Percentiles rank a stretch among this genome's conserved stretches.
Conservation (phyloP, 768 basidiomycete species). For the Imleria badia region DNA sequence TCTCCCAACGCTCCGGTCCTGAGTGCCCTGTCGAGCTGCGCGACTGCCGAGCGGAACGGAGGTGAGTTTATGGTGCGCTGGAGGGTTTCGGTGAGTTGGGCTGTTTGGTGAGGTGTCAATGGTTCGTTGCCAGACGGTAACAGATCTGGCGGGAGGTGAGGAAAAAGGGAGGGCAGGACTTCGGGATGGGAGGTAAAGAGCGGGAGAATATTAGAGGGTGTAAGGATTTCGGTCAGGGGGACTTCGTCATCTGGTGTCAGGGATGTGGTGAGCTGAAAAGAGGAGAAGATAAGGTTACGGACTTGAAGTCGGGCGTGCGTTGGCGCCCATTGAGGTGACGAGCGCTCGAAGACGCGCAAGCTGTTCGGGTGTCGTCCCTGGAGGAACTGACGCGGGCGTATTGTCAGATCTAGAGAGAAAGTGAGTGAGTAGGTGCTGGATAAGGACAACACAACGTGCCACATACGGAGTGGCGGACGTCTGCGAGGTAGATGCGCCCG, state of each 20-base stretch:
- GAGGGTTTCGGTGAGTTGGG: conserved; percentile 49
- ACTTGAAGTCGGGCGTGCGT: conserved; percentile 21
- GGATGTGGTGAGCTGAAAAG: conserved; percentile 3
- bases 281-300: neutral
- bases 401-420: conserved; percentile 8
- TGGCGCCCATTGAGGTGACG: conserved; percentile 45
- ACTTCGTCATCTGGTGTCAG: conserved; percentile 42
- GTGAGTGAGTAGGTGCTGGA: neutral
- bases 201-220: conserved; percentile 67
- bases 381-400: conserved; percentile 3
- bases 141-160: conserved; percentile 71
- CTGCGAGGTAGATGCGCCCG: conserved; percentile 31
- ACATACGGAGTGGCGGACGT: conserved; percentile 33
- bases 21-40: conserved; percentile 81
- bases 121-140: conserved; percentile 66
- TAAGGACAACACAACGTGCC: too few relatives aligned
- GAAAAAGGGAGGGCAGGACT: conserved; percentile 68
- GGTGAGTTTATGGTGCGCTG: conserved; percentile 77
- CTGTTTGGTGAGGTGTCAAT: conserved; percentile 22
- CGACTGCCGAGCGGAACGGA: conserved; percentile 78
- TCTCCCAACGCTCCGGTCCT: conserved; percentile 75
- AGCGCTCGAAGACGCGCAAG: conserved; percentile 60
- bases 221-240: conserved; percentile 73
- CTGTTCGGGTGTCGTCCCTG: conserved; percentile 55
- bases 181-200: conserved; percentile 71